Conservation (phyloP, 257 asterid species). For the Eucommia ulmoides region DNA sequence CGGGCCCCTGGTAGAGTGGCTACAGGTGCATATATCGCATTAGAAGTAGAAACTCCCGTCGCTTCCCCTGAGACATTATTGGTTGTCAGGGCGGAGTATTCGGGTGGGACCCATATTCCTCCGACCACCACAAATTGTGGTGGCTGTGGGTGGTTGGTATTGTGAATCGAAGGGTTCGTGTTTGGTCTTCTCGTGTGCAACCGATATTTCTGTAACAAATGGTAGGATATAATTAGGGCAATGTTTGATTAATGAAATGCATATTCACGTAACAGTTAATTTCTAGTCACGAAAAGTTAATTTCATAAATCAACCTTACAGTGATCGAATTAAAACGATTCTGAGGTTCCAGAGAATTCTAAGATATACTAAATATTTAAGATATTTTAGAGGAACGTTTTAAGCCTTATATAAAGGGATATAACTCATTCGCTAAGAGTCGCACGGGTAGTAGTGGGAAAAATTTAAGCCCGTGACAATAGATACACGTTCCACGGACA, state of each 20-base stretch:
- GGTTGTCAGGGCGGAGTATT: conserved; percentile 17
- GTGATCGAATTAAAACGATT: too few relatives aligned
- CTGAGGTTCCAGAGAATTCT: too few relatives aligned
- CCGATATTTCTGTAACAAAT: conserved; percentile 45
- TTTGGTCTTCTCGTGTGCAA: conserved; percentile 55
- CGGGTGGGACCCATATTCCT: conserved; percentile 50
- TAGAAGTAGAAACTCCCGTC: neutral
- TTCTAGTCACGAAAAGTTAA: too few relatives aligned
- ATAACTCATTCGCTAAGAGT: too few relatives aligned
- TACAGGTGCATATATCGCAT: neutral
- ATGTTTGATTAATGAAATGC: neutral
- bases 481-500: too few relatives aligned
- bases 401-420: too few relatives aligned
- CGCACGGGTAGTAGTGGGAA: too few relatives aligned
- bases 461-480: too few relatives aligned
- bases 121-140: conserved; percentile 71
- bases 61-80: conserved; percentile 3
- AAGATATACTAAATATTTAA: too few relatives aligned
- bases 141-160: conserved; percentile 20
- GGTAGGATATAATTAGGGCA: neutral
- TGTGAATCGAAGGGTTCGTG: conserved; percentile 29
- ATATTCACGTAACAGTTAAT: neutral
- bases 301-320: too few relatives aligned
- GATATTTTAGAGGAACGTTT: too few relatives aligned
- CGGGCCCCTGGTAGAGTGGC: neutral